Base-by-base conservation (phyloP, 169 alveolate species). In the Plasmodium knowlesi region DNA sequence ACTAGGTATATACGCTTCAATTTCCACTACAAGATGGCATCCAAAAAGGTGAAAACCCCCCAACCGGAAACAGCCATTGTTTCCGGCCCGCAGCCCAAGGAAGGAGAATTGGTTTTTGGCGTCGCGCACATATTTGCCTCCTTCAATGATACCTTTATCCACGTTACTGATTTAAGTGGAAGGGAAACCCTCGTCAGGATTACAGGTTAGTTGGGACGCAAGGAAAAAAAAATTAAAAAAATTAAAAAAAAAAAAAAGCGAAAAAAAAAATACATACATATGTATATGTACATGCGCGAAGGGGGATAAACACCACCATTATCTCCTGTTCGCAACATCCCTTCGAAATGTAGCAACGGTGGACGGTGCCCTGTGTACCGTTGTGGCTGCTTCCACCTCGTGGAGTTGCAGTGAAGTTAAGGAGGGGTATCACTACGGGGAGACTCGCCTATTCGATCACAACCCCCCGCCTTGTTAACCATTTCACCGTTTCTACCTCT, bases 61-160 rank as follows among this genome's bases (percentile, higher is more conserved):
- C 88, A 57, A 82, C 96, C 96, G 73, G 96, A 95, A 85, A 93
- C 81, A 37, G 88, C 84, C 43, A 67, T 85, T 22, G 94, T 92
- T 28, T 95, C 96, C 28, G 98, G 97, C 6, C 98, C 98, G 9
- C 97, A 97, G 96, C 96, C 96, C 67, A 98, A 98, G 81, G 98
- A 97, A 82, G 99, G 98, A 72, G 99, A 98, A 91, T 95, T 96
- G 74, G 99, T 98, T 81, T 99, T 98, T 96, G 99, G 99, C 32
- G 99, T 99, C 25, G 99, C 99, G 41, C 99, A 99, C 97, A 98
- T 99, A 93, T 98, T 96, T 94, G 99, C 99, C 41, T 98, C 99
- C 73, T 99, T 99, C 97, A 99, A 99, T 97, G 99, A 99, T 96
- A 99, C 99, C 76, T 99, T 99, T 98, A 99, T 99, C 93, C 99